Base-by-base conservation (phyloP, 805 yeast species). In the Saccharomycopsis schoenii region DNA sequence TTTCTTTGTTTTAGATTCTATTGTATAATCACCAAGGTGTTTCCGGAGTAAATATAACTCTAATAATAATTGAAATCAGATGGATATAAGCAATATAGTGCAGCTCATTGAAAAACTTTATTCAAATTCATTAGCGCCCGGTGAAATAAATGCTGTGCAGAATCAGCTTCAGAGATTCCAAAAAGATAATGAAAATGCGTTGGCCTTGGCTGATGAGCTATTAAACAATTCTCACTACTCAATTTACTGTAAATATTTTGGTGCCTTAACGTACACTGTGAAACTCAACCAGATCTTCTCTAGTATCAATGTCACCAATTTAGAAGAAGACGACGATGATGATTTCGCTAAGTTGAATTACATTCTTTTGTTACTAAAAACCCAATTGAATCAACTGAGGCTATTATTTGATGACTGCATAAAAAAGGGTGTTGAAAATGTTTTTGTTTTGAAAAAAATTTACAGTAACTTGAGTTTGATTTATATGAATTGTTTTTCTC, bases 231-330 rank as follows among this genome's bases (percentile, higher is more conserved):
- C 59, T 2, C 68, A 69, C 1, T 67, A 68, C 2, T 76, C 81
- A 0, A 66, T 73, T 54, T 80, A 80, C 61, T 81, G 84, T 64
- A 82, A 83, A 67, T 89, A 86, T 69, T 85, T 89, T 67, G 97
- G 96, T 0, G 96, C 96, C 0, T 77, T 88, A 61, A 89, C 96
- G 0, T 83, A 82, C 62, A 80, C 89, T 0, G 94, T 89, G 4
- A 75, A 79, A 64, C 71, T 86, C 54, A 82, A 81, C 62, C 68
- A 62, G 11, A 37, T 59, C 17, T 50, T 56, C 37, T 21, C 58
- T 15, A 34, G 55, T 3, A 41, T 42, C 57, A 47, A 51, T n/a
- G 15, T 21, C n/a, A 37, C 43, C 5, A 51, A 39, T n/a, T 24
- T 37, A 15, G 43, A 57, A 21, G 50, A 57, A 40, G 43, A 57